Evolutionary conservation across 768 basidiomycete species (phyloP).

Genomic region (Sistotremastrum suecicum): DNA sequence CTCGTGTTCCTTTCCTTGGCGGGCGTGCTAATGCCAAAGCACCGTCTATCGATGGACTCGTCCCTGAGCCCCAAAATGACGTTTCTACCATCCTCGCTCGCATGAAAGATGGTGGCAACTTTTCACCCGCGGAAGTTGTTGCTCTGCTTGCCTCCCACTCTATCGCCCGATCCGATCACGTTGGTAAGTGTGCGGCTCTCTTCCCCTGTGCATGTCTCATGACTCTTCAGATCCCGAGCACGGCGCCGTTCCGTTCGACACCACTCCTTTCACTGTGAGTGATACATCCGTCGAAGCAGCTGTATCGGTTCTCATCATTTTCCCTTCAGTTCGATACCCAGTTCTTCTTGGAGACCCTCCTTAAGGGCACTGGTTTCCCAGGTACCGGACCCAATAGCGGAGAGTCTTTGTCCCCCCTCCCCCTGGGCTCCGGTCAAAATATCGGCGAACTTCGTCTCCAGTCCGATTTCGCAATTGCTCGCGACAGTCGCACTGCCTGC

Average conservation of each 20-base stretch:
- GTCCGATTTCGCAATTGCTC: slow-evolving; percentile 10
- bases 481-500: slow-evolving; percentile 6
- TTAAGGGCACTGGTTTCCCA: slow-evolving; percentile 5
- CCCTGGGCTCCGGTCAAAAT: neutral
- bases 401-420: slow-evolving; percentile 7
- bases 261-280: slow-evolving; percentile 7
- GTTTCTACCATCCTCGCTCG: slow-evolving; percentile 4
- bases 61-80: slow-evolving; percentile 4
- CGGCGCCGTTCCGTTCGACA: slow-evolving; percentile 5
- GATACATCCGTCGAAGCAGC: neutral
- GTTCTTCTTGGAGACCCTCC: slow-evolving; percentile 5
- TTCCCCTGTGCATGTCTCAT: neutral
- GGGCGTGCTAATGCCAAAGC: slow-evolving; percentile 6
- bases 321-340: slow-evolving; percentile 7
- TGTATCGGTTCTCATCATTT: neutral
- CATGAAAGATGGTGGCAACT: slow-evolving; percentile 3
- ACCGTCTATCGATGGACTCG: slow-evolving; percentile 2
- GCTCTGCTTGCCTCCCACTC: slow-evolving; percentile 6
- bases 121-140: slow-evolving; percentile 4
- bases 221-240: slow-evolving; percentile 5
- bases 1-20: slow-evolving; percentile 23
- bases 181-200: neutral
- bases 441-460: slow-evolving; percentile 10
- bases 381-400: slow-evolving; percentile 9
- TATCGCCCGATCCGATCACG: slow-evolving; percentile 4